phyloP scores from a whole-genome alignment of 2,329 filamentous ascomycete genomes.

The Neospermospora avenae region DNA sequence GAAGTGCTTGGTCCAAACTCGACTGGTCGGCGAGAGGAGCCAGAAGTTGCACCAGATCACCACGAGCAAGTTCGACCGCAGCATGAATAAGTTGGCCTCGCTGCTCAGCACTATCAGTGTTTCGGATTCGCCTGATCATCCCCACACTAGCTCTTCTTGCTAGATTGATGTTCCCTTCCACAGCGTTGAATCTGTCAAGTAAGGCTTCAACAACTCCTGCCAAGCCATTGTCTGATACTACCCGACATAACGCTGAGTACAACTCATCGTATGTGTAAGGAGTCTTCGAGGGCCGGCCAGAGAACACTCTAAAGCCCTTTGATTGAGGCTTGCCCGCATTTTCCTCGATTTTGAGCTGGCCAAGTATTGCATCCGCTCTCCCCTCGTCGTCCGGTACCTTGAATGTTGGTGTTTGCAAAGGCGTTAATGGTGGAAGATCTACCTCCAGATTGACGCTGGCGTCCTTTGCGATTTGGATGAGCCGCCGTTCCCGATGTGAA shows the following conservation, averaged over 20 bases:
- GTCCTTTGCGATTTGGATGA: constrained; percentile 13
- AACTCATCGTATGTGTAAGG: constrained; percentile 15
- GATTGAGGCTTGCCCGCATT: constrained; percentile 1
- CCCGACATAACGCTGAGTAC: constrained; percentile 12
- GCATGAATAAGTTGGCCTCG: constrained; percentile 14
- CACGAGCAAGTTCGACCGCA: constrained; percentile 8
- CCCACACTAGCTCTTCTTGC: constrained; percentile 14
- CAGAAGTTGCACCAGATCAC: constrained; percentile 16
- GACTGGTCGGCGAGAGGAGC: constrained; percentile 17
- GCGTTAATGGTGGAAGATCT: constrained; percentile 6
- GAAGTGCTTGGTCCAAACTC: constrained; percentile 18
- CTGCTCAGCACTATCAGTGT: constrained; percentile 8
- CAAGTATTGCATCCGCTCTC: constrained; percentile 20
- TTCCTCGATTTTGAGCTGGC: constrained; percentile 16
- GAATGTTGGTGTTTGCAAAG: constrained; percentile 8
- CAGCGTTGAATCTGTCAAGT: constrained; percentile 9
- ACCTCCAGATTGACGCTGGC: constrained; percentile 1
- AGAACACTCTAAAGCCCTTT: constrained; percentile 8
- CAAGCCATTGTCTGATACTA: constrained; percentile 15
- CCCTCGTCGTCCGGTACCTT: constrained; percentile 15
- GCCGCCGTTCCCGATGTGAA: constrained; percentile 10
- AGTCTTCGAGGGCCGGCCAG: neutral
- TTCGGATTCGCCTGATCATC: constrained; percentile 11
- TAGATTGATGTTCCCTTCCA: constrained; percentile 20
- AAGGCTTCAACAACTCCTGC: constrained; percentile 18